Base-by-base conservation (phyloP, 129 eudicot species). In the Sambucus nigra region DNA sequence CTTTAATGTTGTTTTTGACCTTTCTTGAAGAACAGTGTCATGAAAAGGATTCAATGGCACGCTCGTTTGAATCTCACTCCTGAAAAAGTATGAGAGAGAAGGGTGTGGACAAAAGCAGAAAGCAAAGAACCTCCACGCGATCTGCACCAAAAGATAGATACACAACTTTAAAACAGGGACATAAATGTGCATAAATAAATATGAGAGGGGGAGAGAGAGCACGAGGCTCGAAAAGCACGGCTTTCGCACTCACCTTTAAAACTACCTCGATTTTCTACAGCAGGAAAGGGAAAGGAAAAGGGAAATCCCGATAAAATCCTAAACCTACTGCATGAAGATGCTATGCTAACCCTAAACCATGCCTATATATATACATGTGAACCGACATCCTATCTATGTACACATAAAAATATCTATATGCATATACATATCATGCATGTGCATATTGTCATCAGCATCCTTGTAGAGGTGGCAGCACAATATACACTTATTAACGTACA, bases 221-320 rank as follows among this genome's bases (percentile, higher is more conserved):
- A 29, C 50, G 55, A 57, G 62, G 63, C 63, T 65, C 63, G 60
- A 54, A 45, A 51, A 51, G 26, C 29, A 26, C 31, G 38, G 53
- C 46, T 27, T 23, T 46, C 26, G 19, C 45, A 25, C 5, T 47
- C 38, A 35, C 38, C 64, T 69, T 69, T 69, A 35, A 53, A 55
- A 48, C 56, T 61, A 58, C 44, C 69, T 56, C 51, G 68, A 29
- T 20, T 32, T 61, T 69, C 69, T 32, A 69, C 7, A 25, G 64
- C 64, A 24, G 35, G 18, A 55, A 70, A 63, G 42, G 75, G 18
- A 47, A 68, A 1, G n/a, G n/a, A n/a, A n/a, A n/a, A n/a, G n/a
- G 75, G 18, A 47, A 68, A 1, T 10, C 59, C 15, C 52, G 24
- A 53, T 26, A 18, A 18, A 53, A 26, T 7, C 3, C 60, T 40